Base-by-base conservation (phyloP, 257 asterid genomes). In the Agastache rugosa region DNA sequence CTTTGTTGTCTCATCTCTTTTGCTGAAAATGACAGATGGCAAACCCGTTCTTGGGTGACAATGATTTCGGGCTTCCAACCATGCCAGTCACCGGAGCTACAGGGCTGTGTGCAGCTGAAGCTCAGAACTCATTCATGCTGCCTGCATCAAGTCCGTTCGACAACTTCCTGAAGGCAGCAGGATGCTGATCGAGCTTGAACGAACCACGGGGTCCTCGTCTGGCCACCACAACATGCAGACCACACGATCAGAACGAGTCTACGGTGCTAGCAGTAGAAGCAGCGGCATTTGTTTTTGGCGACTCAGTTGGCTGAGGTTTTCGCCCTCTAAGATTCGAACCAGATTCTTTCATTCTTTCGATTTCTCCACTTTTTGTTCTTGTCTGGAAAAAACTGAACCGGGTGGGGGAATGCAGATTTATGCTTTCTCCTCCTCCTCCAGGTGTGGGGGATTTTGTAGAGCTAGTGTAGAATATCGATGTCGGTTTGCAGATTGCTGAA, bases 131-230 rank as follows among this genome's bases (percentile, higher is more conserved):
- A 39, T 91, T 87, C 67, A 71, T 71, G 67, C 82, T 93, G 23
- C 98, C 98, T 2, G 85, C 93, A 29, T 80, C 93, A 34, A 91
- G 95, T 76, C 98, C 98, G 19, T 93, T 80, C 41, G 98, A 93
- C 75, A 85, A 87, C 83, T 93, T 93, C 78, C 74, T 93, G 87
- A 91, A 90, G 87, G 98, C 97, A 29, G 97, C 98, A 5, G 89
- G 95, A 72, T 90, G 99, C 71, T 92, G 79, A 87, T 55, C 58
- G 25, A 15, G 56, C 17, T 45, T 1, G 56, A 6, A 50, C n/a
- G 9, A 27, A 58, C 11, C 41, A 62, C 56, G n/a, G 44, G 63
- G 48, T 58, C 20, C 69, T 59, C 29, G 34, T 66, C 70, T 50
- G 77, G 61, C 65, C 65, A 55, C 41, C 17, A 17, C 54, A n/a